Evolutionary conservation across 306 rosid genomes (phyloP).

Genomic region (Rubus parviflorus): DNA sequence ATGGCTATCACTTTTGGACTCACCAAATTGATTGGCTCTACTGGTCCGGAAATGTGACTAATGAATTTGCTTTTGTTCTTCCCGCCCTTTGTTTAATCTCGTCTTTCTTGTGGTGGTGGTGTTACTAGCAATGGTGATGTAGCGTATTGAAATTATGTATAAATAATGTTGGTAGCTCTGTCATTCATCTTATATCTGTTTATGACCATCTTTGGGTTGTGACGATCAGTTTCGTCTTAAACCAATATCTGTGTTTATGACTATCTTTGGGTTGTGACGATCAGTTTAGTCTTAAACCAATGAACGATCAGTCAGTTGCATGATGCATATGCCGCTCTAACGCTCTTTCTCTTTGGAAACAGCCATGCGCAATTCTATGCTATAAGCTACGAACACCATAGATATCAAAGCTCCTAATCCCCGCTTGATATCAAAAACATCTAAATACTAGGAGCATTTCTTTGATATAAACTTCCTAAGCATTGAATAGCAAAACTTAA

Average conservation of each 20-base stretch:
- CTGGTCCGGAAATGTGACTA: constrained; percentile 30
- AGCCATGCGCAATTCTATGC: not conserved
- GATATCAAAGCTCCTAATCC: not conserved
- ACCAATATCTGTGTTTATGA: too few relatives aligned
- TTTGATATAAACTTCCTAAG: not conserved
- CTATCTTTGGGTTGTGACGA: not conserved
- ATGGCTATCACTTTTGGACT: constrained; percentile 64
- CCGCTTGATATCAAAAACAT: not conserved
- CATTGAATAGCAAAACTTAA: not conserved
- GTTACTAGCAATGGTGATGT: not conserved
- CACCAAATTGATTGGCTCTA: constrained; percentile 45
- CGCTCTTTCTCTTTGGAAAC: too few relatives aligned
- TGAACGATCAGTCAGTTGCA: too few relatives aligned
- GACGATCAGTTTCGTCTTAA: not conserved
- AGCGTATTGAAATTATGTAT: not conserved
- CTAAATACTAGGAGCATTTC: not conserved
- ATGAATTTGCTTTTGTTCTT: not conserved
- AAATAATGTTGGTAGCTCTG: not conserved
- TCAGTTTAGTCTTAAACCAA: too few relatives aligned
- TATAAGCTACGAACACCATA: not conserved
- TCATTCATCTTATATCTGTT: not conserved
- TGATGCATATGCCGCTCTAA: too few relatives aligned
- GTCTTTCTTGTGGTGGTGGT: not conserved
- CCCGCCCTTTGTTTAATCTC: not conserved
- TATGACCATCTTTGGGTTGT: not conserved